Evolutionary conservation across 768 basidiomycete species (phyloP).

Genomic region (Tulasnella sp.): DNA sequence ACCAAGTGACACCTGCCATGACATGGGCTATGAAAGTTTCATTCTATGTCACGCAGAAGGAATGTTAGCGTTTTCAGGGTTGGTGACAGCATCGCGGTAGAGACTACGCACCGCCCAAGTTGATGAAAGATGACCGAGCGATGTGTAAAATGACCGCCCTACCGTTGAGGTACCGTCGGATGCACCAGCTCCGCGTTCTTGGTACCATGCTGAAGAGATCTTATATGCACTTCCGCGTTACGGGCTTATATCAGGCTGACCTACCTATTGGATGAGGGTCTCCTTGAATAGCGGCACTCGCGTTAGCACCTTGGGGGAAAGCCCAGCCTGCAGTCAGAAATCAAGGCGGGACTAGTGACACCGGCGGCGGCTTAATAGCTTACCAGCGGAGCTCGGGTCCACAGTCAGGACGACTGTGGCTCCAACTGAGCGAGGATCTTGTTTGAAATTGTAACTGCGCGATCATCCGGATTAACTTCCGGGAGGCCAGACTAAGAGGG

Average conservation of each 20-base stretch:
- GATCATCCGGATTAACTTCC: too few relatives aligned
- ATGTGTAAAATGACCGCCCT: constrained; percentile 79
- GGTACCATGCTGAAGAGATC: constrained; percentile 62
- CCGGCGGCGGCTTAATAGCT: constrained; percentile 29
- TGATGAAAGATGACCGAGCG: constrained; percentile 68
- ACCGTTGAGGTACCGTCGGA: constrained; percentile 38
- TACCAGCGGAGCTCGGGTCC: constrained; percentile 54
- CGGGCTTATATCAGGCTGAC: constrained; percentile 19
- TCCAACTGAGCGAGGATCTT: constrained; percentile 57
- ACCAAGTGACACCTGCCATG: constrained; percentile 67
- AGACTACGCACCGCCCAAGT: constrained; percentile 56
- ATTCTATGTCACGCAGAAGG: constrained; percentile 40
- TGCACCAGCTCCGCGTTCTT: constrained; percentile 63
- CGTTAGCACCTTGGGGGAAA: constrained; percentile 34
- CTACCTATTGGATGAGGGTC: constrained; percentile 67
- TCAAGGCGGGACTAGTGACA: neutral
- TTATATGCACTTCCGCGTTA: neutral
- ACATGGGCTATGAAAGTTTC: constrained; percentile 63
- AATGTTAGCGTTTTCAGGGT: neutral
- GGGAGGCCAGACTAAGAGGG: neutral
- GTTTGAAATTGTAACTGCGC: constrained; percentile 60
- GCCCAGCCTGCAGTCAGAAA: constrained; percentile 19
- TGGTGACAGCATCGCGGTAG: neutral
- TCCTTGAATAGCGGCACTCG: constrained; percentile 52
- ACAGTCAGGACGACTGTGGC: constrained; percentile 57